Percentiles rank a stretch among this genome's conserved stretches.
Conservation (phyloP, 305 asterid species). For the Solanum hybrid region DNA sequence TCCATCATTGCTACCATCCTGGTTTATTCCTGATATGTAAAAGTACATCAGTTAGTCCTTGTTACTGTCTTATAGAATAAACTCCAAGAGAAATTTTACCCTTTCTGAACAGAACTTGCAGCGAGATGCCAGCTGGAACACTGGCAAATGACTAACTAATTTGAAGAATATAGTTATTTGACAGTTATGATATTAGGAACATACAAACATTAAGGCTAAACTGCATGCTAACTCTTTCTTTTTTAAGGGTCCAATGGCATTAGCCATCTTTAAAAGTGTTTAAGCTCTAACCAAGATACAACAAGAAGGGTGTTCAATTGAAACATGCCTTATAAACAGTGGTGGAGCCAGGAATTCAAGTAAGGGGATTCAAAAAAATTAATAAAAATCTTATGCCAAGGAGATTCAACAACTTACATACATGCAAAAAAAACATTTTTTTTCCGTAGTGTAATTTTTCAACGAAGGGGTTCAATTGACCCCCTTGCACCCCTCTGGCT, state of each 20-base stretch:
- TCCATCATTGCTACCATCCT: slow-evolving; percentile 25
- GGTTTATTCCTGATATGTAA: slow-evolving; percentile 28
- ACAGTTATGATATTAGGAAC: background rate
- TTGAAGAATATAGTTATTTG: background rate
- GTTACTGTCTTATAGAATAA: background rate
- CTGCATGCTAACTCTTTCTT: background rate
- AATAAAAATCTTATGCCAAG: background rate
- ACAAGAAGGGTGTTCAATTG: background rate
- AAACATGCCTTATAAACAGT: background rate
- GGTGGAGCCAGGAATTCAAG: background rate
- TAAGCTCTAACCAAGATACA: background rate
- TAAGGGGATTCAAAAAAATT: background rate
- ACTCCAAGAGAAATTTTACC: background rate
- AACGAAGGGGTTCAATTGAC: background rate
- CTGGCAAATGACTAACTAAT: background rate
- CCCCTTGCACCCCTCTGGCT: background rate
- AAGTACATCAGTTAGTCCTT: background rate
- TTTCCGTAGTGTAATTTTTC: background rate
- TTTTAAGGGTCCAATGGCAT: background rate
- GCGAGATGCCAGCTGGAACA: background rate
- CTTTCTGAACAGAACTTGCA: background rate
- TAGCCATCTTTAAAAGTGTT: background rate
- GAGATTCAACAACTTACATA: background rate
- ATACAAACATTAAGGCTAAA: background rate
- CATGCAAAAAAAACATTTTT: background rate